phyloP scores from a whole-genome alignment of 2,329 filamentous ascomycete genomes.

The Colletotrichum phormii region DNA sequence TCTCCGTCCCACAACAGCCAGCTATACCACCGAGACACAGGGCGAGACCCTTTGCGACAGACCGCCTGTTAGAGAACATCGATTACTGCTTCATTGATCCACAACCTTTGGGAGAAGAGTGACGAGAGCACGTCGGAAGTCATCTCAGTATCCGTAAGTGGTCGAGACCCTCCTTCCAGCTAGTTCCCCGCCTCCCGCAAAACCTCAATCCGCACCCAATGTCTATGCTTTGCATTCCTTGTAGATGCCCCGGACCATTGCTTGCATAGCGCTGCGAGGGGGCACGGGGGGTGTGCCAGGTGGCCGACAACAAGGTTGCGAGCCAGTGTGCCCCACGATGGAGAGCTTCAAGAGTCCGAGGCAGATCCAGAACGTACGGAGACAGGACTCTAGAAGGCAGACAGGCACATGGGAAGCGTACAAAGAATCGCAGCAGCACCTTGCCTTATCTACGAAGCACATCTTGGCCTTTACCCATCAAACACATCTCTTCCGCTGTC shows the following conservation, averaged over 20 bases:
- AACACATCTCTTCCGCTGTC: background rate
- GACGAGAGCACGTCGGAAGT: background rate
- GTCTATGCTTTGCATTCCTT: background rate
- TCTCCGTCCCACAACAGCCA: too few relatives aligned
- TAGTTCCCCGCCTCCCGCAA: background rate
- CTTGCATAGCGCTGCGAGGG: background rate
- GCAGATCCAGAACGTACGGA: background rate
- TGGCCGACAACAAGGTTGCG: background rate
- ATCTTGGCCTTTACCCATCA: background rate
- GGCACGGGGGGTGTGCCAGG: background rate
- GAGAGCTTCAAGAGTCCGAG: background rate
- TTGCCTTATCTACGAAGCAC: background rate
- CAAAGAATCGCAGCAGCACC: background rate
- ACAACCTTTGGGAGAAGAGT: background rate
- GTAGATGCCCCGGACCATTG: background rate
- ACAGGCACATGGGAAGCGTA: background rate
- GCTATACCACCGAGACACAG: background rate
- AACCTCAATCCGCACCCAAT: background rate
- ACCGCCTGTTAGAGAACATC: background rate
- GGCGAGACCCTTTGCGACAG: background rate
- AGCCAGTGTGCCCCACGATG: background rate
- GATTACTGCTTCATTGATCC: background rate
- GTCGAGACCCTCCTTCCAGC: background rate
- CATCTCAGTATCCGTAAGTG: background rate
- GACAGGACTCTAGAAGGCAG: background rate